Evolutionary conservation across 495 filamentous ascomycete genomes (phyloP), one percentile per base, ranked within the genome.

Genomic region (Hyaloscypha hepaticicola): DNA sequence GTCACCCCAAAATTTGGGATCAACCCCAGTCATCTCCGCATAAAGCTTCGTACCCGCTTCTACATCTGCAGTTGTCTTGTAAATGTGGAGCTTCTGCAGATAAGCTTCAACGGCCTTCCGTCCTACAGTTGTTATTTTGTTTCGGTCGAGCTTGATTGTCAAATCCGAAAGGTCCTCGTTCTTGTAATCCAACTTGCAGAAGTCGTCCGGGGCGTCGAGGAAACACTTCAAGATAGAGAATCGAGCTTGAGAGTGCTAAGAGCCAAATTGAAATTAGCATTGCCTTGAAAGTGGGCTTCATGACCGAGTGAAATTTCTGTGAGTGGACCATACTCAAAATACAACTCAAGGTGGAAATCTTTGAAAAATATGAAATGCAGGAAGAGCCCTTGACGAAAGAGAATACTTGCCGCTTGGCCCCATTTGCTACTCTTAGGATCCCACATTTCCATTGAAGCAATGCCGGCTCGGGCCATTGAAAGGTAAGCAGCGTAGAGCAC

Each of bases 201-300:
- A 97, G 62, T 87, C 85, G 59, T 88, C 83, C 5, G 88, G 92
- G 2, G 92, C 92, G 38, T 84, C 80, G n/a, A 97, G 83, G 86
- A 98, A 97, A 33, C 87, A 89, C 66, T 88, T 82, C 38, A 99
- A 77, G 72, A 98, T 99, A 65, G 87, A 89, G 77, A 93, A 97
- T 19, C 95, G 89, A 4, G 95, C 95, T 77, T 97, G 93, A 81
- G 91, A 96, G 71, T 99, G 94, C 86, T 72, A 97, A 92, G 19
- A 14, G 4, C 9, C 14, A 16, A 45, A 45, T 45, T 4, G 6
- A 45, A 16, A 19, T 45, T 16, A 45, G 38, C 19, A 45, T 45
- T 16, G 38, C 38, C 38, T 45, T 45, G 6, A 45, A 45, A 45
- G 38, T 9, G 6, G 16, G 12, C 6, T 4, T 45, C 19, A n/a